These are phyloP conservation scores for Cornus kousa DNA, from an alignment of 148 eudicot species.

Conservation along the genomic window DNA sequence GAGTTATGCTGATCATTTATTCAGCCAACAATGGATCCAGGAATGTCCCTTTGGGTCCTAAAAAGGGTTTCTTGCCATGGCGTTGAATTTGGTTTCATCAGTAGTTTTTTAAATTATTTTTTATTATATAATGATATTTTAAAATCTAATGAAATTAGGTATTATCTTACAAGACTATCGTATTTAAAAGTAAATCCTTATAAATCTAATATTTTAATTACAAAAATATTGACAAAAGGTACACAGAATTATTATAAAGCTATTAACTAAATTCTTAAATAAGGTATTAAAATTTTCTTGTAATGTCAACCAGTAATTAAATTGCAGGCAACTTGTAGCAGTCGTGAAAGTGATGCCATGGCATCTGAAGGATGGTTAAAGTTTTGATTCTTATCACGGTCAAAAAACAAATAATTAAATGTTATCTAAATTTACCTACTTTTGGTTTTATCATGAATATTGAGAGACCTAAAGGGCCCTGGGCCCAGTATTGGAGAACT, in stretches of 20 bases:
- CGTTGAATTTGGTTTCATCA: neutral
- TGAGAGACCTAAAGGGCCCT: neutral
- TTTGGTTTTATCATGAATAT: neutral
- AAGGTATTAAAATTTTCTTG: no score
- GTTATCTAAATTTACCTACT: neutral
- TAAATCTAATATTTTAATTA: no score
- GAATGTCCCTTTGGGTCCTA: neutral
- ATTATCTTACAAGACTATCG: neutral
- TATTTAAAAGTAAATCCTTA: neutral
- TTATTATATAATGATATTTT: no score
- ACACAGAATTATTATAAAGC: neutral
- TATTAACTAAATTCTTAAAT: neutral
- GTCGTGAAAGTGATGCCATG: no score
- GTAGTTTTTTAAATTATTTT: neutral
- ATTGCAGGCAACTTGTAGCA: neutral
- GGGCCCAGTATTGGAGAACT: neutral
- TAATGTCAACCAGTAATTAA: neutral
- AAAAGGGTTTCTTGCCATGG: no score
- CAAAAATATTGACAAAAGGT: neutral
- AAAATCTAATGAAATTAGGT: neutral
- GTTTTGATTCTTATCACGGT: no score
- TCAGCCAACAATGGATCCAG: neutral
- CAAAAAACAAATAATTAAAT: no score
- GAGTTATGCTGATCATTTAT: neutral
- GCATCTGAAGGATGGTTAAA: no score